Base-by-base conservation (phyloP, 2,329 filamentous ascomycete genomes). In the Fusarium udum region DNA sequence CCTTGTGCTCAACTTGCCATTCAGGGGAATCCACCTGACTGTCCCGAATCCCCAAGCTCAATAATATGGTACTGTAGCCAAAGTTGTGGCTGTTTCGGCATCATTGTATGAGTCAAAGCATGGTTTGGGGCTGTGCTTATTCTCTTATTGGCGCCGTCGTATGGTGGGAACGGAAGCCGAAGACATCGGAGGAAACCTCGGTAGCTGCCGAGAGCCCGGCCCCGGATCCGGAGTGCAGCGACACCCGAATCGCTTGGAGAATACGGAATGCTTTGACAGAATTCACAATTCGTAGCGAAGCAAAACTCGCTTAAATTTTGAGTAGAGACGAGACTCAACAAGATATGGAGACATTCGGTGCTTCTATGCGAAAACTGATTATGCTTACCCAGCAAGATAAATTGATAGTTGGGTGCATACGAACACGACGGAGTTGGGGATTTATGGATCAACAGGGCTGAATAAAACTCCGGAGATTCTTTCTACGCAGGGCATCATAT, bases 191-290 rank as follows among this genome's bases (percentile, higher is more conserved):
- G 53, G 56, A 67, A 67, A 37, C 37, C 48, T 49, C 56, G 55
- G 52, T 63, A 36, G 42, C 39, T 73, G 53, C 75, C 73, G 73
- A 71, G 63, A 64, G 58, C 60, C 55, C 62, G 66, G 59, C 34
- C 46, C 45, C 68, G 69, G 57, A 46, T 75, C 40, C 58, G 56
- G 72, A 69, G 45, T 39, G 46, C 22, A 65, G 28, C 9, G 42
- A 37, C 16, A 62, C 53, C 60, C 39, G 32, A 53, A 52, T 60
- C 28, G 43, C 20, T 42, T 28, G 28, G 39, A 36, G 39, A 11
- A 28, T 45, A 22, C 57, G 16, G 45, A 26, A 31, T 37, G 24
- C 31, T 28, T 36, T 34, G 24, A 32, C 31, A 24, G n/a, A n/a
- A 18, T 53, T 34, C 11, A 20, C 26, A 40, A 18, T 56, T 37